Evolutionary conservation across 2,329 filamentous ascomycete species (phyloP).

Genomic region (Plenodomus biglobosus): DNA sequence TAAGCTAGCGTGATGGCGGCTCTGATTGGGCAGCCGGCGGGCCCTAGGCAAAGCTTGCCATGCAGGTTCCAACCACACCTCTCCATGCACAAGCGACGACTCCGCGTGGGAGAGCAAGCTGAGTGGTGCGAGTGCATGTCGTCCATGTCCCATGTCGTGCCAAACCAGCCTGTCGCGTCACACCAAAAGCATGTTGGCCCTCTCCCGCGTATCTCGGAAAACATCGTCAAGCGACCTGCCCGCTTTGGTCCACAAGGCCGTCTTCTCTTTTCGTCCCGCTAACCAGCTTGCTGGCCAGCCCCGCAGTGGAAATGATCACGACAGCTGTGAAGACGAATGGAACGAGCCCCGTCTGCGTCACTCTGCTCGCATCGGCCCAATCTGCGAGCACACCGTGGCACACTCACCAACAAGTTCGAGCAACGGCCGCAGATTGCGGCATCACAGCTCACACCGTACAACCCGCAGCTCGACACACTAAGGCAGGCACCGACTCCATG

Average conservation of each 20-base stretch:
- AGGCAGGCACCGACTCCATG: constrained; percentile 25
- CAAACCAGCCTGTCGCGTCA: constrained; percentile 31
- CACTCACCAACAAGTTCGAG: constrained; percentile 26
- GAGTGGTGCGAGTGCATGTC: constrained; percentile 39
- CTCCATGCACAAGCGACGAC: constrained; percentile 31
- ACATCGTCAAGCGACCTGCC: constrained; percentile 37
- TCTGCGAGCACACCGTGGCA: constrained; percentile 22
- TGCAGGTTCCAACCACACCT: constrained; percentile 36
- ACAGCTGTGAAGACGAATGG: constrained; percentile 28
- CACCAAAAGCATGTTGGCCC: constrained; percentile 19
- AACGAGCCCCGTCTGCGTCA: constrained; percentile 22
- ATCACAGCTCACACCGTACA: constrained; percentile 27
- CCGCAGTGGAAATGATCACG: constrained; percentile 40
- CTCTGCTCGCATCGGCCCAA: constrained; percentile 16
- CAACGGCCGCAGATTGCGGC: constrained; percentile 20
- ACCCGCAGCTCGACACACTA: neutral
- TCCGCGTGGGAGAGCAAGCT: constrained; percentile 32
- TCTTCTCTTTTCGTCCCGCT: constrained; percentile 26
- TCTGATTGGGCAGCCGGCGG: constrained; percentile 28
- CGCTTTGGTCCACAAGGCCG: constrained; percentile 28
- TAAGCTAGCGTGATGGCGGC: constrained; percentile 22
- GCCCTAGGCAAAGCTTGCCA: constrained; percentile 42
- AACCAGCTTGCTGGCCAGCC: constrained; percentile 24
- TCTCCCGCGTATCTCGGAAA: constrained; percentile 27
- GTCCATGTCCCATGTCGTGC: constrained; percentile 36